Conservation (phyloP, 1,284 basidiomycete genomes). For the Vanrija sp. region DNA sequence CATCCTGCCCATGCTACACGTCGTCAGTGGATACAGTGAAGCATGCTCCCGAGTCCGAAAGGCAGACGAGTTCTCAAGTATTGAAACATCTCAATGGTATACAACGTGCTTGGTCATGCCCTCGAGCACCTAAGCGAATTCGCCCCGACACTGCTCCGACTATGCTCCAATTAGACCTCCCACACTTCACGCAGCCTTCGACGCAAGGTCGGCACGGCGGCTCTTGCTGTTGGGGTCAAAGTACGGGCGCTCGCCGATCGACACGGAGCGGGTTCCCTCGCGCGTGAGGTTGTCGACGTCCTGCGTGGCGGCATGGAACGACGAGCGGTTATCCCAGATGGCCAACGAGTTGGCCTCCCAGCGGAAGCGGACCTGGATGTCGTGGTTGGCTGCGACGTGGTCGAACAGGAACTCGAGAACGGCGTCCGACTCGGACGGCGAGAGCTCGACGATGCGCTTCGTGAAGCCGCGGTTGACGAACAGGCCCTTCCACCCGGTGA, state of each 20-base stretch:
- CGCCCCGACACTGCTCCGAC: no score
- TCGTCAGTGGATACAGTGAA: no score
- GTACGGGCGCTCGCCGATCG: constrained; percentile 62
- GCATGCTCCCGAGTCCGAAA: no score
- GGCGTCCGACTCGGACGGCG: constrained; percentile 55
- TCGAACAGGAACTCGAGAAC: constrained; percentile 49
- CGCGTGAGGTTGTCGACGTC: constrained; percentile 36
- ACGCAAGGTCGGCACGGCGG: constrained; percentile 8
- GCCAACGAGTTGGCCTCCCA: constrained; percentile 49
- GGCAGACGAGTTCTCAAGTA: no score
- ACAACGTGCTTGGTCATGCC: no score
- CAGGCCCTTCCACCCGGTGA: constrained; percentile 73
- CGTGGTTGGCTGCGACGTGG: constrained; percentile 55
- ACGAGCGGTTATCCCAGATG: constrained; percentile 47
- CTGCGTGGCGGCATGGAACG: constrained; percentile 22
- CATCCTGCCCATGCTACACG: no score
- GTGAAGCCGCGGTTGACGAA: constrained; percentile 66
- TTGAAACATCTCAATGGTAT: no score
- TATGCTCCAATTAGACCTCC: no score
- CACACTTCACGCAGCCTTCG: no score
- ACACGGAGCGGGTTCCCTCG: constrained; percentile 60
- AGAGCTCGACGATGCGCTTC: constrained; percentile 60
- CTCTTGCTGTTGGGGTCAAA: constrained; percentile 41
- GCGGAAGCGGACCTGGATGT: constrained; percentile 58
- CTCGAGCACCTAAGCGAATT: no score